Conservation (phyloP, 352 stramenopile species). For the Thraustotheca clavata region DNA sequence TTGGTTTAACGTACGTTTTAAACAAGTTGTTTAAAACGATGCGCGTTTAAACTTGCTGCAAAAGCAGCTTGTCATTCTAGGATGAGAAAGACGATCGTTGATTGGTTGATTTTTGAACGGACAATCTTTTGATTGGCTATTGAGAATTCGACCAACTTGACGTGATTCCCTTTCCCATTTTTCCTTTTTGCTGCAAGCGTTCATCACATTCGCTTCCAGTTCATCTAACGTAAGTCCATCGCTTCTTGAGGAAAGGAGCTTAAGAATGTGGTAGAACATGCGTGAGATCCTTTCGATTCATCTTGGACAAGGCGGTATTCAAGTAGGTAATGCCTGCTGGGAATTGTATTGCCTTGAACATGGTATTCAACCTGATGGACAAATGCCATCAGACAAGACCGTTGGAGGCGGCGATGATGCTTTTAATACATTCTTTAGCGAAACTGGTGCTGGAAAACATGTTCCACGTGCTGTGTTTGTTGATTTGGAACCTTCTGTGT, state of each 20-base stretch:
- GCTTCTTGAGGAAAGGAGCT: too few relatives aligned
- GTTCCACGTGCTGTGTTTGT: conserved; percentile 93
- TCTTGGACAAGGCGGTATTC: conserved; percentile 89
- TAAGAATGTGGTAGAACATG: too few relatives aligned
- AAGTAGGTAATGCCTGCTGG: conserved; percentile 87
- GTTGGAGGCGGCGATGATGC: conserved; percentile 89
- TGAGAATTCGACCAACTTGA: neutral
- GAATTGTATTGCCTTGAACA: conserved; percentile 91
- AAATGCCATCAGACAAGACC: conserved; percentile 55
- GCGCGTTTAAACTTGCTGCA: neutral
- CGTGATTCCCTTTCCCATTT: neutral
- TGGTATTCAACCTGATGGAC: conserved; percentile 89
- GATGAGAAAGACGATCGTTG: neutral
- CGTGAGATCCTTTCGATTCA: conserved; percentile 96
- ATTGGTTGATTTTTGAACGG: neutral
- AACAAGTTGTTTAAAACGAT: neutral
- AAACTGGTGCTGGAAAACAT: conserved; percentile 87
- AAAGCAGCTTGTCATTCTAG: neutral
- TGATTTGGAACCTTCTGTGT: conserved; percentile 96
- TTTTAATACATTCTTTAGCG: conserved; percentile 92
- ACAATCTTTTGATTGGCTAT: neutral
- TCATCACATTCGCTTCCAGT: neutral
- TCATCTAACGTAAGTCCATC: too few relatives aligned
- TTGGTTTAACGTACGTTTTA: neutral
- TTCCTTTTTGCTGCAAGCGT: neutral